phyloP scores from a whole-genome alignment of 2,329 filamentous ascomycete genomes.

The Emergomyces pasteurianus region DNA sequence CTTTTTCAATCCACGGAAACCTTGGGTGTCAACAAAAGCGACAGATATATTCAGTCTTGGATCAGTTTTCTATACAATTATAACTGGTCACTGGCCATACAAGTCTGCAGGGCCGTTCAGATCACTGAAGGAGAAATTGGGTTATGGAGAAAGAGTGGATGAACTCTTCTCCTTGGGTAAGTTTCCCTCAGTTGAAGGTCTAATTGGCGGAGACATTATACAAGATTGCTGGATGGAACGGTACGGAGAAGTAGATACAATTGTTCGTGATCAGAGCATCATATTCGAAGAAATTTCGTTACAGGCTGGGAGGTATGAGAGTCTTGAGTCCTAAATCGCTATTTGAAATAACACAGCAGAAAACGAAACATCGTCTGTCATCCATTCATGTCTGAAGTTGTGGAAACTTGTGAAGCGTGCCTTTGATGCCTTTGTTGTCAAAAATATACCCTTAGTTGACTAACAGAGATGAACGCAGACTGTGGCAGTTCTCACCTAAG shows the following conservation, averaged over 20 bases:
- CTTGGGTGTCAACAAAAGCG: slow-evolving; percentile 7
- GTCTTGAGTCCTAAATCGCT: slow-evolving; percentile 1
- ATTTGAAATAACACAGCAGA: slow-evolving; percentile 3
- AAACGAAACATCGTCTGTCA: not conserved
- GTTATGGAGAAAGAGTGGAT: slow-evolving; percentile 4
- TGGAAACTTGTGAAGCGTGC: not conserved
- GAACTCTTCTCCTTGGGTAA: slow-evolving; percentile 4
- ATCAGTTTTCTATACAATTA: slow-evolving; percentile 9
- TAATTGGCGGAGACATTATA: slow-evolving; percentile 4
- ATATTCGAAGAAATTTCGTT: slow-evolving; percentile 4
- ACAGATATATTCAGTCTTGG: slow-evolving; percentile 11
- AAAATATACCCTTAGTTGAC: not conserved
- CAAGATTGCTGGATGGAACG: slow-evolving; percentile 6
- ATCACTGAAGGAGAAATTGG: slow-evolving; percentile 5
- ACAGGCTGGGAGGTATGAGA: slow-evolving; percentile 1
- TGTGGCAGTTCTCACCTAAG: slow-evolving; percentile 2
- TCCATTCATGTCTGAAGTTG: slow-evolving; percentile 1
- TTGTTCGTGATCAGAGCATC: slow-evolving; percentile 3
- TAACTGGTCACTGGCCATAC: slow-evolving; percentile 8
- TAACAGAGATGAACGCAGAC: not conserved
- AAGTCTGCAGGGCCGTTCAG: slow-evolving; percentile 3
- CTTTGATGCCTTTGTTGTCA: not conserved
- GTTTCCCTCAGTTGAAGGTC: slow-evolving; percentile 2
- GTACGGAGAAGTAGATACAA: slow-evolving; percentile 5
- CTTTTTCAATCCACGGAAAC: slow-evolving; percentile 12